Base-by-base conservation (phyloP, 139 green algal species). In the Chlamydomonas incerta region DNA sequence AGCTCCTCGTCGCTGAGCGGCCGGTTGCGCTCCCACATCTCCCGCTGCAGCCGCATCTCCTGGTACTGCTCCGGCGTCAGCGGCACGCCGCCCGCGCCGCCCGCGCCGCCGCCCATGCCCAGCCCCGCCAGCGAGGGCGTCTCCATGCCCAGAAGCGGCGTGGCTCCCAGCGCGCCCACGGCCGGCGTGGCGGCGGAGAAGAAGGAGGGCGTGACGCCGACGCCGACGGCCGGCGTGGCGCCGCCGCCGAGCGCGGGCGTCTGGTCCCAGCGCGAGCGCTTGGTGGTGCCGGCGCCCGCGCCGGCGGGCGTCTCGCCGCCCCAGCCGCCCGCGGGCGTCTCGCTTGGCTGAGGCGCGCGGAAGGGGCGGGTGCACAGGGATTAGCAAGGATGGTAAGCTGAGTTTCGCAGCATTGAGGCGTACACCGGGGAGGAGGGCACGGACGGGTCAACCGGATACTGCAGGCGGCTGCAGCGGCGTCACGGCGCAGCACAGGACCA, bases 1-100 rank as follows among this genome's bases (percentile, higher is more conserved):
- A 99, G 92, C 87, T 99, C 98, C 87, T 97, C 98, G 74, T 99
- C 98, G 1, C 84, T 95, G 15, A 99, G 90, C 15, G 94, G 95
- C 77, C 94, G 87, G 93, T 99, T 99, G 52, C 98, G 93, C 91
- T 96, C 95, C 76, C 96, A 96, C 69, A 99, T 96, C 87, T 99
- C 97, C 15, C 94, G 91, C 89, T 98, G 88, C 81, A 90, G 62
- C 72, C 86, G 70, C 86, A 87, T 87, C 33, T 90, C 86, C 80
- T 92, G 88, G 81, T 92, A 92, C 46, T 81, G 84, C 83, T 90
- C 81, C 34, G 88, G 93, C 0, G 94, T 96, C 80, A 95, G 87
- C 26, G 88, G 89, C 34, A 91, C 74, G 26, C 24, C 50, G 33
- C 28, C 67, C 15, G 62, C 80, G 37, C n/a, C 80, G 0, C 31